Percentiles rank a stretch among this genome's conserved stretches.
phyloP scores from a whole-genome alignment of 2,329 filamentous ascomycete species.

The Fusarium clavum region DNA sequence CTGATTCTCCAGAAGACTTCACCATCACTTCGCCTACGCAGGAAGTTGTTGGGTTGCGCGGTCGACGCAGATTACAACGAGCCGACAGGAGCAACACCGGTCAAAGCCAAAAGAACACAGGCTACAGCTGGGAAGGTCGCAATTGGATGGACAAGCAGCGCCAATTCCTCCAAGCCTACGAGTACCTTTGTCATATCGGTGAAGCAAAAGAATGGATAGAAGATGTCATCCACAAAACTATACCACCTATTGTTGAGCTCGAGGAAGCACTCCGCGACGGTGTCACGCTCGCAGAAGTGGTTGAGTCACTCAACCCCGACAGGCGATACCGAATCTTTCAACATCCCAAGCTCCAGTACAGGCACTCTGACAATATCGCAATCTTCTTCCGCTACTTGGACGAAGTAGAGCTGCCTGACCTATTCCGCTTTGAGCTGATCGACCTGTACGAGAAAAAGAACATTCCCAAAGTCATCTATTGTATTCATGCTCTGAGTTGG shows the following conservation, averaged over 20 bases:
- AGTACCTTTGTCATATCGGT: conserved; percentile 98
- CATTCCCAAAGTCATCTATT: conserved; percentile 98
- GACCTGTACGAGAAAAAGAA: conserved; percentile 99
- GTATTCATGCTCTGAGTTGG: conserved; percentile 97
- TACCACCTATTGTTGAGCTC: conserved; percentile 92
- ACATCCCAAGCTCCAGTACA: conserved; percentile 85
- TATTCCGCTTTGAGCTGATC: conserved; percentile 97
- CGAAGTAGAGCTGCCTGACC: conserved; percentile 90
- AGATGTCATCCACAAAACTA: conserved; percentile 82
- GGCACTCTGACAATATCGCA: conserved; percentile 98
- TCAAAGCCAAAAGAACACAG: conserved; percentile 60
- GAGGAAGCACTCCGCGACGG: conserved; percentile 94
- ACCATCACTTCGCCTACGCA: conserved; percentile 80
- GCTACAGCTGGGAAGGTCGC: conserved; percentile 80
- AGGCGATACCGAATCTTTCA: conserved; percentile 85
- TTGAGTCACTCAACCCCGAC: conserved; percentile 86
- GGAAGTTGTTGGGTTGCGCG: conserved; percentile 88
- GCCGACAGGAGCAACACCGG: conserved; percentile 65
- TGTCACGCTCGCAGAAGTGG: conserved; percentile 92
- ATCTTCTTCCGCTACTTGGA: conserved; percentile 95
- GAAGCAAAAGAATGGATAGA: conserved; percentile 99
- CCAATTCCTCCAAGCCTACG: conserved; percentile 95
- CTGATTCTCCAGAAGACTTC: conserved; percentile 81
- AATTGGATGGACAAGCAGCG: conserved; percentile 99
- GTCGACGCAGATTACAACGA: conserved; percentile 84